These are phyloP conservation scores for Raffaelea deltoideospora DNA, from an alignment of 2,329 filamentous ascomycete genomes.

Conservation along the genomic window DNA sequence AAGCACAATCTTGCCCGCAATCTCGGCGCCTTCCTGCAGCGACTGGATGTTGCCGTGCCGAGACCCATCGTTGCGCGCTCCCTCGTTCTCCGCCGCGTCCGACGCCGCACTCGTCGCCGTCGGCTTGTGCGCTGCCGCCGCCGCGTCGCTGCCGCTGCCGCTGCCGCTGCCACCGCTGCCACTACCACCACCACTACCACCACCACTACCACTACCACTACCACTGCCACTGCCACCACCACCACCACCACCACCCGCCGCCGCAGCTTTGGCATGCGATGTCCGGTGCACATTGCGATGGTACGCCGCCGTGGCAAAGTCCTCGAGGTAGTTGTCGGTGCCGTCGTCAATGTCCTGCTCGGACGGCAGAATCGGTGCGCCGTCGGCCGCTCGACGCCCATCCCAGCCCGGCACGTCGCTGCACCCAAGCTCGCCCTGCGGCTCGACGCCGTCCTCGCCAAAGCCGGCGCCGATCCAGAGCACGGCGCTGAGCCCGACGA, in stretches of 20 bases:
- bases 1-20: slow-evolving; percentile 81
- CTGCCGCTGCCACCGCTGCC: no score
- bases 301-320: slow-evolving; percentile 18
- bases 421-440: slow-evolving; percentile 80
- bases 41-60: slow-evolving; percentile 82
- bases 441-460: slow-evolving; percentile 56
- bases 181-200: no score
- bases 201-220: no score
- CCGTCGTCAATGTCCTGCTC: slow-evolving; percentile 46
- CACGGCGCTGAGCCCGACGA: slow-evolving; percentile 68
- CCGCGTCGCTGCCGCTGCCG: neutral
- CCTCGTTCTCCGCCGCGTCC: neutral
- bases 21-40: slow-evolving; percentile 81
- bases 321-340: slow-evolving; percentile 72
- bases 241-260: neutral
- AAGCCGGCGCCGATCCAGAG: slow-evolving; percentile 92
- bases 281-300: neutral
- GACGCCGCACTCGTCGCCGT: neutral
- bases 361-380: slow-evolving; percentile 22
- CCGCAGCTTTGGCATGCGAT: neutral
- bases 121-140: neutral
- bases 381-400: slow-evolving; percentile 29
- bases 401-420: slow-evolving; percentile 88
- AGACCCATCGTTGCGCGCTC: neutral
- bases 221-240: no score